phyloP scores from a whole-genome alignment of 2,329 filamentous ascomycete species.

The Fusarium piperis region DNA sequence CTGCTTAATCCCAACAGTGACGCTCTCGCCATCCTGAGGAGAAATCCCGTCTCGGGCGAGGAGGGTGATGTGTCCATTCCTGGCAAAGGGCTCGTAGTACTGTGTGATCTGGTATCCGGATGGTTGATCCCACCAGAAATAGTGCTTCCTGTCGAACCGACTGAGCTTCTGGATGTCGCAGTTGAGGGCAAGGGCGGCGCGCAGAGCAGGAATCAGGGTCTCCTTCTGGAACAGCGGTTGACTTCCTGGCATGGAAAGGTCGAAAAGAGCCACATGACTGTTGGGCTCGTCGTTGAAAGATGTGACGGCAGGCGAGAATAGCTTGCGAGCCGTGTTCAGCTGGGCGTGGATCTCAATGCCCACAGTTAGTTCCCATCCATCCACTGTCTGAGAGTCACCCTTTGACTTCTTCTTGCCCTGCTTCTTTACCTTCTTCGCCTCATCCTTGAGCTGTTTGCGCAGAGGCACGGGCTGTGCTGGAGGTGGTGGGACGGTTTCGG shows the following conservation, averaged over 20 bases:
- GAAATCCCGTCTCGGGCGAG: constrained; percentile 82
- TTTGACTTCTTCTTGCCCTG: constrained; percentile 62
- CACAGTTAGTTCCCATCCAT: constrained; percentile 91
- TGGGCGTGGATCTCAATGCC: constrained; percentile 98
- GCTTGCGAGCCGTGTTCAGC: constrained; percentile 86
- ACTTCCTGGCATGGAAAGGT: constrained; percentile 87
- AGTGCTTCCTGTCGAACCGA: constrained; percentile 95
- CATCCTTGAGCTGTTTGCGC: constrained; percentile 77
- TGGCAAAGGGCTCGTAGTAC: constrained; percentile 81
- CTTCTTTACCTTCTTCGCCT: constrained; percentile 76
- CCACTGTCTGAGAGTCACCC: constrained; percentile 59
- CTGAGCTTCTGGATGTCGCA: constrained; percentile 82
- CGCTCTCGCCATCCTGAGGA: constrained; percentile 73
- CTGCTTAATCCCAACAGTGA: constrained; percentile 87
- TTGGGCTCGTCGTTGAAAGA: constrained; percentile 78
- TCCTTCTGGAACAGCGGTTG: constrained; percentile 87
- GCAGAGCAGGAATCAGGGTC: constrained; percentile 86
- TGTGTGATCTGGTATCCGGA: constrained; percentile 98
- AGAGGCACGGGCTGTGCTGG: constrained; percentile 58
- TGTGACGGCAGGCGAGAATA: constrained; percentile 81
- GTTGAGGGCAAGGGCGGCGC: constrained; percentile 84
- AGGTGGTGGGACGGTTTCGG: constrained; percentile 33
- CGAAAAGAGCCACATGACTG: constrained; percentile 87
- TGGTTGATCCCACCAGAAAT: constrained; percentile 99
- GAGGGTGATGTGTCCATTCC: constrained; percentile 77